A percentile compares a stretch with the other conserved stretches of the same genome.
phyloP scores from a whole-genome alignment of 2,329 filamentous ascomycete species.

The Colletotrichum sp. region DNA sequence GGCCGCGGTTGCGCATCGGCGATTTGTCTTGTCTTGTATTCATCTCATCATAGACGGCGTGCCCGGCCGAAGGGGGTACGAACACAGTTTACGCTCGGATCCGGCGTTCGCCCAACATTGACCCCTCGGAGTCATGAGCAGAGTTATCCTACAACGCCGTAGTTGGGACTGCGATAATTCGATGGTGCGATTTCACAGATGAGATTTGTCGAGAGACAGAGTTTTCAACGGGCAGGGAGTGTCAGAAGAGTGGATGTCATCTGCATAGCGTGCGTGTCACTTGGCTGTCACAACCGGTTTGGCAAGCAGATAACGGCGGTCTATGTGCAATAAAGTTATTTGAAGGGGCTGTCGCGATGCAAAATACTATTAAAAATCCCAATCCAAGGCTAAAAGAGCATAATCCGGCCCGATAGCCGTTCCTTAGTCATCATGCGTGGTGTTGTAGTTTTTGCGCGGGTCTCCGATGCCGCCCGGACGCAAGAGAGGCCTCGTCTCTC shows the following conservation, averaged over 20 bases:
- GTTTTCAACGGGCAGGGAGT: not conserved
- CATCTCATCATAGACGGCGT: not conserved
- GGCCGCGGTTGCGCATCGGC: not conserved
- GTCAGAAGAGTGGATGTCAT: not conserved
- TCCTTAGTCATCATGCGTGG: conserved; percentile 22
- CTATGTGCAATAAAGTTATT: not conserved
- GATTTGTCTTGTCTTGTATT: not conserved
- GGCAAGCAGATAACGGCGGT: not conserved
- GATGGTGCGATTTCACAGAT: not conserved
- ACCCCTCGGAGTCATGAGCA: not conserved
- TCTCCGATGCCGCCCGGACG: conserved; percentile 56
- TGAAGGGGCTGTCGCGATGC: not conserved
- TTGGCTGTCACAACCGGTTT: not conserved
- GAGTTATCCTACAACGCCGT: not conserved
- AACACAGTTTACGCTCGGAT: not conserved
- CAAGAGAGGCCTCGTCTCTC: conserved; percentile 56
- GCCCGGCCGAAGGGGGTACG: not conserved
- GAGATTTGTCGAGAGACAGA: not conserved
- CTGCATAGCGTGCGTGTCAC: not conserved
- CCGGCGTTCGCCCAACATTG: not conserved
- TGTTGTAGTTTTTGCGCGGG: conserved; percentile 44
- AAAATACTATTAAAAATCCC: not conserved
- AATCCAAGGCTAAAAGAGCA: not conserved
- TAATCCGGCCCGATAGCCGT: not conserved
- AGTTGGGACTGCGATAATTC: not conserved